Evolutionary conservation across 257 asterid species (phyloP).

Genomic region (Lithospermum erythrorhizon): DNA sequence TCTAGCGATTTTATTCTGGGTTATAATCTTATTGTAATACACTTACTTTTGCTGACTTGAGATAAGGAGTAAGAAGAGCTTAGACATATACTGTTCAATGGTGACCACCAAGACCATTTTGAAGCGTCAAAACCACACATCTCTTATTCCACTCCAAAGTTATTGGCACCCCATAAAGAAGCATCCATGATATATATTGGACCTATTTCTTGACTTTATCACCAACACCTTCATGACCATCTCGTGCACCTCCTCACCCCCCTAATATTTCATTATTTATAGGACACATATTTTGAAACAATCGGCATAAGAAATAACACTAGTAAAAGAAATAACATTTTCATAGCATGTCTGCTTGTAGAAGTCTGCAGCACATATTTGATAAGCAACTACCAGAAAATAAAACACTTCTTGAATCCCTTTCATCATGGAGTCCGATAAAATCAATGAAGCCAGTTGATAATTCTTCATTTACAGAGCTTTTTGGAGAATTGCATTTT

Average conservation of each 20-base stretch:
- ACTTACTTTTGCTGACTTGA: too few species aligned
- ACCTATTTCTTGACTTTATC: constrained; percentile 40
- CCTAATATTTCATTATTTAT: constrained; percentile 1
- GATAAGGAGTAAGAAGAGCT: too few species aligned
- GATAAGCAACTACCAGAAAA: constrained; percentile 56
- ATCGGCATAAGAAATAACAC: constrained; percentile 4
- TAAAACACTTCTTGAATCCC: constrained; percentile 42
- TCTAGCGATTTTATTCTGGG: too few species aligned
- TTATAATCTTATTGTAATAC: too few species aligned
- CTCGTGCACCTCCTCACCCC: constrained; percentile 16
- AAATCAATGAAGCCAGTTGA: constrained; percentile 26
- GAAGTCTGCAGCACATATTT: constrained; percentile 62
- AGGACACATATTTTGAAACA: constrained; percentile 14
- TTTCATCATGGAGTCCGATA: constrained; percentile 50
- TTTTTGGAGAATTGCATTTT: constrained; percentile 40
- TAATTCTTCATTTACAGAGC: constrained; percentile 34
- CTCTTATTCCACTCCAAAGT: constrained; percentile 11
- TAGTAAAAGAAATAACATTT: neutral
- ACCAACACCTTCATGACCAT: constrained; percentile 28
- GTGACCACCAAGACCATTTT: too few species aligned
- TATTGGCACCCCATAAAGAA: constrained; percentile 4
- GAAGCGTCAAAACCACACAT: neutral
- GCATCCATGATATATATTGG: constrained; percentile 41
- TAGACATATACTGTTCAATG: too few species aligned
- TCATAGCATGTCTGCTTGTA: constrained; percentile 57